These are phyloP conservation scores for Microbotryomycetes sp. DNA, from an alignment of 1,284 basidiomycete species.

Conservation along the genomic window DNA sequence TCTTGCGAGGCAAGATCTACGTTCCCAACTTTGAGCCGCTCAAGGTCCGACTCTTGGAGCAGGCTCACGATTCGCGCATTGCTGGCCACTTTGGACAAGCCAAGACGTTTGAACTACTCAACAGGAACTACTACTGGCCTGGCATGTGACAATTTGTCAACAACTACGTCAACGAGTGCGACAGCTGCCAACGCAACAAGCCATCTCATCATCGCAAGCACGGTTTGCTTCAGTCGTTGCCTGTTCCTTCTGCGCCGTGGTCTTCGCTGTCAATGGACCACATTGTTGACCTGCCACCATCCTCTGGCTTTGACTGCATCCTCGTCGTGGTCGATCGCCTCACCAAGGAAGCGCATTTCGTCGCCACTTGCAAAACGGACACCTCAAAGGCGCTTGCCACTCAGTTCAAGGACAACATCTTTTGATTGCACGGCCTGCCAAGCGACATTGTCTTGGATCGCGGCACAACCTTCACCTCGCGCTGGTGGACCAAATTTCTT, in stretches of 20 bases:
- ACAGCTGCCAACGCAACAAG: constrained; percentile 45
- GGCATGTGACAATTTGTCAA: constrained; percentile 37
- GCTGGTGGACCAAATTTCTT: constrained; percentile 36
- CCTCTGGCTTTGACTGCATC: constrained; percentile 42
- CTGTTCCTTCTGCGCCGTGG: constrained; percentile 40
- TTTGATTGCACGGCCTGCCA: constrained; percentile 19
- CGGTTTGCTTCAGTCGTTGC: constrained; percentile 44
- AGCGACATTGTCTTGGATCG: constrained; percentile 36
- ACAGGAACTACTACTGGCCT: constrained; percentile 41
- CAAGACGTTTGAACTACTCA: constrained; percentile 39
- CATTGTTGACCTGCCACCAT: constrained; percentile 45
- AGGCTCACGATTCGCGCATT: constrained; percentile 31
- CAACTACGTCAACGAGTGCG: constrained; percentile 43
- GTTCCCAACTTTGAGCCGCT: constrained; percentile 38
- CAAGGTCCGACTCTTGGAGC: constrained; percentile 23
- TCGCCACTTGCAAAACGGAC: constrained; percentile 32
- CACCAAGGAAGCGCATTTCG: constrained; percentile 45
- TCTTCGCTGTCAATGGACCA: constrained; percentile 47
- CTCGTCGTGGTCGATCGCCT: constrained; percentile 45
- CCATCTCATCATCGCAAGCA: constrained; percentile 28
- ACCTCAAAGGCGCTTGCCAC: constrained; percentile 6
- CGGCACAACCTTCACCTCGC: constrained; percentile 34
- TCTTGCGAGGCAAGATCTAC: constrained; percentile 32
- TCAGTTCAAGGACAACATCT: constrained; percentile 28
- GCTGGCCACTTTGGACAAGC: constrained; percentile 46